Evolutionary conservation across 768 basidiomycete species (phyloP).

Genomic region (Suillus bovinus): DNA sequence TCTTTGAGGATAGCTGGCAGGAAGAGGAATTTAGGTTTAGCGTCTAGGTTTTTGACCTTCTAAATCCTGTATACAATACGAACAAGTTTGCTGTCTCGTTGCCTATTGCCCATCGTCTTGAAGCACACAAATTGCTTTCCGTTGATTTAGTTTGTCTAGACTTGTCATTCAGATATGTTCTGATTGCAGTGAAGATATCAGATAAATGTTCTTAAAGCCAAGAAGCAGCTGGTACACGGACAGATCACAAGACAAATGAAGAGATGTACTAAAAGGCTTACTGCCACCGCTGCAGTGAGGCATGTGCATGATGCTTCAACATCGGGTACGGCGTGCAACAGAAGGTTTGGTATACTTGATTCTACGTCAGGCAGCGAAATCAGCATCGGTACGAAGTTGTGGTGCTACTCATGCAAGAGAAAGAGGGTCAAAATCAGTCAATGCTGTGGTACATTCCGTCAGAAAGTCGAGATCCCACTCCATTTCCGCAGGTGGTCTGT

Average conservation of each 20-base stretch:
- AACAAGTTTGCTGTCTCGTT: not conserved
- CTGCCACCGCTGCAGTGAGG: not conserved
- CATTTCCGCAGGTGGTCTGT: slow-evolving; percentile 15
- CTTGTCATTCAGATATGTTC: not conserved
- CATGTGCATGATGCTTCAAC: not conserved
- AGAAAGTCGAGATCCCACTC: slow-evolving; percentile 29
- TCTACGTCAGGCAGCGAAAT: not conserved
- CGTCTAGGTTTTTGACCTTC: slow-evolving; percentile 17
- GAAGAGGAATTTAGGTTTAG: slow-evolving; percentile 32
- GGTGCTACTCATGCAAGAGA: not conserved
- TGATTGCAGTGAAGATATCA: not conserved
- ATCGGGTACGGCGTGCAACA: not conserved
- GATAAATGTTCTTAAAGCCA: not conserved
- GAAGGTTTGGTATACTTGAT: not conserved
- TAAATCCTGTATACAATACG: not conserved
- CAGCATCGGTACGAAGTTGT: not conserved
- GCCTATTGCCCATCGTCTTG: not conserved
- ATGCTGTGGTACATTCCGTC: not conserved
- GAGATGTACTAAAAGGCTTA: not conserved
- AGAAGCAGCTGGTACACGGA: not conserved
- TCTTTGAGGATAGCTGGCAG: slow-evolving; percentile 29
- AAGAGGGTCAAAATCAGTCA: not conserved
- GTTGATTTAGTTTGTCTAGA: not conserved
- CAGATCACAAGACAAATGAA: not conserved
- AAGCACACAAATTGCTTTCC: not conserved